These are phyloP conservation scores for Ustilaginoidea virens DNA, from an alignment of 2,329 filamentous ascomycete genomes.

Conservation along the genomic window DNA sequence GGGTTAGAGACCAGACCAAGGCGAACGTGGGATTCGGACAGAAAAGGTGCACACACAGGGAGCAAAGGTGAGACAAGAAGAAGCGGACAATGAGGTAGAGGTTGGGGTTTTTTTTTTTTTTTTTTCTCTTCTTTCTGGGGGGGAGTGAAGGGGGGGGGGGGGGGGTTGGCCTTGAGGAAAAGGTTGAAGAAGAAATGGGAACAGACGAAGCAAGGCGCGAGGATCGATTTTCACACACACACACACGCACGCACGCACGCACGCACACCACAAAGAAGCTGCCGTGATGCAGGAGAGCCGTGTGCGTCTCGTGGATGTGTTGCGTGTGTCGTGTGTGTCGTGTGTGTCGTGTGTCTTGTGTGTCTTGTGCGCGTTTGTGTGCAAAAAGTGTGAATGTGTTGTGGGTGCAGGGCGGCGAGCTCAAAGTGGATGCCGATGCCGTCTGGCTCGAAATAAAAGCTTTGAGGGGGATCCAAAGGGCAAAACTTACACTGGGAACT, in stretches of 20 bases:
- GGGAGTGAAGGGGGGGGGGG: too few species aligned
- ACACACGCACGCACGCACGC: too few species aligned
- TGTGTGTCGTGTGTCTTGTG: too few species aligned
- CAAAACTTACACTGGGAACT: slow-evolving; percentile 34
- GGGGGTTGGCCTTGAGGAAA: too few species aligned
- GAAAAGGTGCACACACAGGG: background rate
- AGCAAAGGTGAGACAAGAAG: background rate
- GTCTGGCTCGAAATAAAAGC: background rate
- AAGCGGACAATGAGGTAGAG: background rate
- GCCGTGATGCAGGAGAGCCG: slow-evolving; percentile 1
- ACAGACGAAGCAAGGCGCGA: background rate
- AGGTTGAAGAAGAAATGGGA: slow-evolving; percentile 1
- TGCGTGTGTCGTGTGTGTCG: slow-evolving; percentile 1
- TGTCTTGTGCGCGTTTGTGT: slow-evolving; percentile 3
- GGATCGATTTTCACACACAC: too few species aligned
- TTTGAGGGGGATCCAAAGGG: background rate
- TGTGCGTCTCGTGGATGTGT: background rate
- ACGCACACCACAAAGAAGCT: slow-evolving; percentile 2
- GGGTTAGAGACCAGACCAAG: slow-evolving; percentile 8
- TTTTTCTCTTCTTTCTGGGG: too few species aligned
- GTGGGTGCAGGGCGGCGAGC: slow-evolving; percentile 1
- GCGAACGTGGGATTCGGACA: background rate
- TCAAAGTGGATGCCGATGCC: background rate
- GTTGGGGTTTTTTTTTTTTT: too few species aligned
- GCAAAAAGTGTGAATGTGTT: background rate